Base-by-base conservation (phyloP, 225 moss, liverwort and hornwort genomes). In the Lunularia cruciata region DNA sequence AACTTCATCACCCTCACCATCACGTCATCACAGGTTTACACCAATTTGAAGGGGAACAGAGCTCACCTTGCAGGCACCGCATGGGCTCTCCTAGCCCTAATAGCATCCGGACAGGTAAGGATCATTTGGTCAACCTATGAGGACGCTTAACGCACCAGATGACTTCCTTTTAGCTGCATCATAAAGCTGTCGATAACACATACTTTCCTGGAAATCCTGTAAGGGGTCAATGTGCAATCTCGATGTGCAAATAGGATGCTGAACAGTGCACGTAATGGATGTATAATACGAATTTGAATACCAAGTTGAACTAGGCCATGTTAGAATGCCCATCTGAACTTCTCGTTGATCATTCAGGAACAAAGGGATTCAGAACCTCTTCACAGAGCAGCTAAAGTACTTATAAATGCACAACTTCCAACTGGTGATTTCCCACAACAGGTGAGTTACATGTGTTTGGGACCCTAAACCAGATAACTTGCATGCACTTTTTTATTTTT, bases 401-500 rank as follows among this genome's bases (percentile, higher is more conserved):
- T 98, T 40, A 81, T 98, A 32, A 93, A 93, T 80, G 73, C 74
- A 39, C 96, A 98, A 73, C 76, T 88, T 68, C 83, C 88, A 40
- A 73, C 75, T 57, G 96, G 96, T 45, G 93, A 98, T 53, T 98
- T 86, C 57, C 96, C 96, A n/a, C 96, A 98, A 67, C 55, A 98
- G 96, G 96, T 92, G 75, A 71, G 53, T 28, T 5, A 26, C 35
- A 27, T 14, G 18, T 7, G 16, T 42, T 31, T 68, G 27, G n/a
- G 19, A 1, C 11, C 22, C 16, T 60, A n/a, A n/a, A n/a, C n/a
- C n/a, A n/a, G n/a, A n/a, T n/a, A n/a, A n/a, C n/a, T n/a, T n/a
- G n/a, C n/a, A n/a, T n/a, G n/a, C n/a, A n/a, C n/a, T n/a, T n/a
- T n/a, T n/a, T n/a, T n/a, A n/a, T n/a, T n/a, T n/a, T n/a, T n/a